Conservation (phyloP, 169 alveolate species). For the Eimeria tenella region DNA sequence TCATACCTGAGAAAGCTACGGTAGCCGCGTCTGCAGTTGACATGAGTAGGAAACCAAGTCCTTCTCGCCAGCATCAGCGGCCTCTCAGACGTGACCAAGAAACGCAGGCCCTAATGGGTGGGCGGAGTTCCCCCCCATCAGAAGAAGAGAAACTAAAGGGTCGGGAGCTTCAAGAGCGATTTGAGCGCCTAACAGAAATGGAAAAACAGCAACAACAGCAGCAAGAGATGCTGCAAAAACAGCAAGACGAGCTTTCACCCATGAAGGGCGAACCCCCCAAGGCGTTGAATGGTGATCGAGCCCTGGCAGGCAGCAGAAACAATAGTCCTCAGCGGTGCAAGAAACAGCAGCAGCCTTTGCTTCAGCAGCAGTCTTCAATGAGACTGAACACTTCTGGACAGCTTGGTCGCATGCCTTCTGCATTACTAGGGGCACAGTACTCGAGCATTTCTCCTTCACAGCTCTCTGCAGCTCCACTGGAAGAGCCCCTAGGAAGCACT, state of each 20-base stretch:
- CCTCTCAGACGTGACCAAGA: slow-evolving; percentile 29
- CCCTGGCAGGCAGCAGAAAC: not conserved
- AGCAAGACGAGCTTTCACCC: not conserved
- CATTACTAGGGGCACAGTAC: not conserved
- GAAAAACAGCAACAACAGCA: slow-evolving; percentile 44
- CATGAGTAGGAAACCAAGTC: not conserved
- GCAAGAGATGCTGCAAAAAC: not conserved
- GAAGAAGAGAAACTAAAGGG: not conserved
- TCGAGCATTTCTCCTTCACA: not conserved
- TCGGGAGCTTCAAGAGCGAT: not conserved
- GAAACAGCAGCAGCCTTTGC: not conserved
- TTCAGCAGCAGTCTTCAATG: not conserved
- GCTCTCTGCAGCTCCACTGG: too few relatives aligned
- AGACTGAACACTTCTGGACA: not conserved
- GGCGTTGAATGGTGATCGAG: not conserved
- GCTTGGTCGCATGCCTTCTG: not conserved
- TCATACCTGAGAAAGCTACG: too few relatives aligned
- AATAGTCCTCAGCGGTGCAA: not conserved
- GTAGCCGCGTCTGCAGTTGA: too few relatives aligned
- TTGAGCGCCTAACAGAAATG: not conserved
- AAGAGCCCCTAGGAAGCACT: too few relatives aligned
- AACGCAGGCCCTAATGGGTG: slow-evolving; percentile 49
- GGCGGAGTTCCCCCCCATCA: not conserved
- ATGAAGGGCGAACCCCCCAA: too few relatives aligned
- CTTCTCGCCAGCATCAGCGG: not conserved